These are phyloP conservation scores for Russula abietina DNA, from an alignment of 768 basidiomycete species.

Conservation along the genomic window DNA sequence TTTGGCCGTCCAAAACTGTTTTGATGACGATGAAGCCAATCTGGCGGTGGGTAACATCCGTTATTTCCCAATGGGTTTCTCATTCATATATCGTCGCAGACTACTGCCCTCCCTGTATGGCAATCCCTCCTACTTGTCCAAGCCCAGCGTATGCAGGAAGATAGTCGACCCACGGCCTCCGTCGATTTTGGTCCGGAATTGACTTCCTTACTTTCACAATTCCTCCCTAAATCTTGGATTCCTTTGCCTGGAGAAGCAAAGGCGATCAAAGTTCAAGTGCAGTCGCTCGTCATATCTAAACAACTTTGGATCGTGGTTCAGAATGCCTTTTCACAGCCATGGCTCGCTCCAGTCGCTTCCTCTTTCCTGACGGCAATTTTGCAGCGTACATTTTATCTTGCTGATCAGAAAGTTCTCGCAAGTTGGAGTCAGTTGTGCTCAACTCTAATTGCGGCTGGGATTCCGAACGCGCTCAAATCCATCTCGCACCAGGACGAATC, in stretches of 20 bases:
- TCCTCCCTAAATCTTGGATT: constrained; percentile 2
- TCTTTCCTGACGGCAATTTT: constrained; percentile 10
- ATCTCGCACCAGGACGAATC: constrained; percentile 7
- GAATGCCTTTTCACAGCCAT: constrained; percentile 3
- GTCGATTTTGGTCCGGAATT: neutral
- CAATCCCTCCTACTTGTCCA: constrained; percentile 9
- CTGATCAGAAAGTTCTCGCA: constrained; percentile 3
- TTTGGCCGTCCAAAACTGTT: neutral
- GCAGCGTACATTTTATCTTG: constrained; percentile 9
- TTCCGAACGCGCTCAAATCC: constrained; percentile 7
- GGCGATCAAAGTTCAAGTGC: constrained; percentile 2
- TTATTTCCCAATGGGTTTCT: neutral
- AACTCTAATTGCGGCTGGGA: constrained; percentile 7
- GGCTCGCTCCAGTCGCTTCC: constrained; percentile 3
- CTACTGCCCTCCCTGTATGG: constrained; percentile 1
- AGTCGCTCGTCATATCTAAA: constrained; percentile 7
- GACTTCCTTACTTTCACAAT: neutral
- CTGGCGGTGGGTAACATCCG: neutral
- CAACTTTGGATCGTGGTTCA: constrained; percentile 14
- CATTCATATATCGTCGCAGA: neutral
- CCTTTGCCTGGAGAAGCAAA: constrained; percentile 10
- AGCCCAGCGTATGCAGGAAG: neutral
- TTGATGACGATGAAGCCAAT: neutral
- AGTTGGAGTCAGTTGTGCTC: constrained; percentile 18
- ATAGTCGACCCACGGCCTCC: neutral